Conservation (phyloP, 257 asterid genomes). For the Nicotiana tabacum region DNA sequence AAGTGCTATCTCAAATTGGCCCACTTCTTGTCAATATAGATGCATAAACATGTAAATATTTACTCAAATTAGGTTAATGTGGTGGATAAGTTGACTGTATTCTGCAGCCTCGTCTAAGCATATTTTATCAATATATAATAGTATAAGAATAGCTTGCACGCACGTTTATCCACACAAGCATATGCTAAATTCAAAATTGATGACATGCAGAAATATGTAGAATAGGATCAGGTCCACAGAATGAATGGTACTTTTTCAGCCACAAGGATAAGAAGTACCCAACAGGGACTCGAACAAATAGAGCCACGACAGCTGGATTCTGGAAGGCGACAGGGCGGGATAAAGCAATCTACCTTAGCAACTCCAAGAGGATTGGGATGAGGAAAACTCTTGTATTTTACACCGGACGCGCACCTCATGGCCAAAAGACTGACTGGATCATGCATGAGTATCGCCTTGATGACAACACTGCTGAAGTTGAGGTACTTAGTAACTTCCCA, state of each 20-base stretch:
- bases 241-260: slow-evolving; percentile 84
- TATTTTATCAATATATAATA: neutral
- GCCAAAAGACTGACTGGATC: slow-evolving; percentile 86
- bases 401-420: slow-evolving; percentile 85
- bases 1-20: neutral
- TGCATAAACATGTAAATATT: neutral
- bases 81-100: neutral
- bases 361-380: slow-evolving; percentile 63
- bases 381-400: slow-evolving; percentile 84
- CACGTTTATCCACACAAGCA: neutral
- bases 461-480: slow-evolving; percentile 39
- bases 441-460: slow-evolving; percentile 87
- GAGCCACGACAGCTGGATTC: slow-evolving; percentile 74
- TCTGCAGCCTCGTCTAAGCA: neutral
- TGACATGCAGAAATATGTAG: slow-evolving; percentile 61
- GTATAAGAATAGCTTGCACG: no score
- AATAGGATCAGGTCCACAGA: slow-evolving; percentile 75
- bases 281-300: slow-evolving; percentile 74
- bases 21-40: neutral
- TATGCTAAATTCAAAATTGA: neutral
- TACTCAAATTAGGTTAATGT: neutral
- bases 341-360: slow-evolving; percentile 52
- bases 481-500: slow-evolving; percentile 24
- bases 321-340: slow-evolving; percentile 90
- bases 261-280: slow-evolving; percentile 87